A percentile compares a stretch with the other conserved stretches of the same genome.
Conservation (phyloP, 306 rosid species). For the Sindora glabra region DNA sequence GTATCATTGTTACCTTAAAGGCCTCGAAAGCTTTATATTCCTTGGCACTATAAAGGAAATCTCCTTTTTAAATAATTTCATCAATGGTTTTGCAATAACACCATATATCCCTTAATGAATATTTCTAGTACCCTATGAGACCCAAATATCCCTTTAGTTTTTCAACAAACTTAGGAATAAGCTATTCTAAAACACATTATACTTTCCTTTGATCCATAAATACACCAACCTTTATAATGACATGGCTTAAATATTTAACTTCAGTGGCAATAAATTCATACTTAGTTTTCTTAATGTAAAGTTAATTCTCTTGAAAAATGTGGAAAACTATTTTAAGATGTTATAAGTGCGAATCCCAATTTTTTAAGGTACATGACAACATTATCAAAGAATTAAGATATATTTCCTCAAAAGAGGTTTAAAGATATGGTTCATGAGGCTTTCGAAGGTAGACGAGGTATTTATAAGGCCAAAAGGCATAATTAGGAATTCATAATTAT, state of each 20-base stretch:
- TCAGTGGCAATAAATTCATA: neutral
- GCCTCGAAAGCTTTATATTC: neutral
- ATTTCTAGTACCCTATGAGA: neutral
- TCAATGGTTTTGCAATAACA: neutral
- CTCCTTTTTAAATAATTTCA: neutral
- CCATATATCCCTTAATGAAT: neutral
- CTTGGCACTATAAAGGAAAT: neutral
- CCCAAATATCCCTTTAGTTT: neutral
- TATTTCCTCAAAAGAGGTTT: neutral
- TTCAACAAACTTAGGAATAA: neutral
- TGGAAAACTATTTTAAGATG: neutral
- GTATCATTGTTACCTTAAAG: too few relatives aligned
- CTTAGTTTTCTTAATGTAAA: neutral
- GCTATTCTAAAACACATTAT: neutral
- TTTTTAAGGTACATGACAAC: neutral
- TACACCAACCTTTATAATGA: rapidly evolving
- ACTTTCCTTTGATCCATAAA: neutral
- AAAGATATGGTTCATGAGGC: neutral
- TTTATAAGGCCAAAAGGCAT: neutral
- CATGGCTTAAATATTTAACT: neutral
- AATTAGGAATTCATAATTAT: neutral
- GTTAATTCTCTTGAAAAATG: neutral
- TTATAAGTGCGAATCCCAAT: neutral
- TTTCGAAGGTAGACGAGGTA: neutral
- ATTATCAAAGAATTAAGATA: neutral